Evolutionary conservation across 805 yeast species (phyloP), one percentile per base, ranked within the genome.

Genomic region (Pichia membranifaciens): DNA sequence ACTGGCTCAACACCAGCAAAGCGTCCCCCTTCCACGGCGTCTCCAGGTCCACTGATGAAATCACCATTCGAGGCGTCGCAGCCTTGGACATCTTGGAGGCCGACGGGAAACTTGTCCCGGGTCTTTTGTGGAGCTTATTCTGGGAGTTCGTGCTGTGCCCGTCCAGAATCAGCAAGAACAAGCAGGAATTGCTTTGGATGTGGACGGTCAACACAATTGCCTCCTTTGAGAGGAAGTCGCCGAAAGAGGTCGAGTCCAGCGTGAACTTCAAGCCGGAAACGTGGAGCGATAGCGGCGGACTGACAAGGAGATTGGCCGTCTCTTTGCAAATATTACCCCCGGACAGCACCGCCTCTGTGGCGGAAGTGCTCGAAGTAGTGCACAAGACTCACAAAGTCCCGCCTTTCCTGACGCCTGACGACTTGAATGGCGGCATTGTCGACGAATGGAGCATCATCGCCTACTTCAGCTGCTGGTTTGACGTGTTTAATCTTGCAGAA

Each of bases 371-470:
- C 5, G n/a, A 32, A 17, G 23, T 10, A 3, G 22, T 28, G 6
- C 8, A 34, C 15, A 20, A 33, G 16, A 22, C 15, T 10, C 29
- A n/a, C 34, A 42, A 42, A 16, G 12, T 42, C 3, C 38, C 40
- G 5, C 10, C 31, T 9, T 34, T 35, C 25, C 12, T 31, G 16
- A 15, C 17, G 9, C 8, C 21, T 8, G 35, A 41, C 15, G 28
- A 31, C n/a, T 17, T 29, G 34, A 17, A 21, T 6, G 18, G 22
- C 16, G 45, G 25, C 12, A 34, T 20, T 0, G 87, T 34, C 0
- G 87, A 82, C 52, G 87, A 82, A 52, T 73, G 77, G 52, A 72
- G 81, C 36, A 67, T 82, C 15, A 70, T 81, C 53, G 73, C 82
- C 16, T 81, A 78, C 56, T 61, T 81, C 10, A 72, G 82, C 13